phyloP scores from a whole-genome alignment of 1,284 basidiomycete genomes.

The Taiwanofungus camphoratus region DNA sequence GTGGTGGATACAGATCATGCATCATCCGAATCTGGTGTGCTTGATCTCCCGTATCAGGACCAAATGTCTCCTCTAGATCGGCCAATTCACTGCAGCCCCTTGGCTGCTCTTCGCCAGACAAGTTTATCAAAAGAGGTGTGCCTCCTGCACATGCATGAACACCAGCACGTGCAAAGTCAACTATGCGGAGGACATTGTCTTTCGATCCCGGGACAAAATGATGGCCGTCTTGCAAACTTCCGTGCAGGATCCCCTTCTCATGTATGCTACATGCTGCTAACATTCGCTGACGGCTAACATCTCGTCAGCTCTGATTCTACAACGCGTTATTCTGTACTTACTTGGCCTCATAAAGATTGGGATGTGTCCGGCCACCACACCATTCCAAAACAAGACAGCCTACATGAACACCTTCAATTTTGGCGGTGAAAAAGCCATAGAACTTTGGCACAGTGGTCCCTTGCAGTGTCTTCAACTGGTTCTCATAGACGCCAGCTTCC shows the following conservation, averaged over 20 bases:
- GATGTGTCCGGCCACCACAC: constrained; percentile 18
- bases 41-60: constrained; percentile 12
- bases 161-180: constrained; percentile 14
- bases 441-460: constrained; percentile 14
- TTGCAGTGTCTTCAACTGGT: constrained; percentile 10
- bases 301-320: neutral
- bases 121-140: constrained; percentile 8
- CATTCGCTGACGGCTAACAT: constrained; percentile 15
- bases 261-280: constrained; percentile 11
- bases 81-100: constrained; percentile 9
- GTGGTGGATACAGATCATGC: constrained; percentile 2
- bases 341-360: constrained; percentile 5
- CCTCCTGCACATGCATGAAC: constrained; percentile 12
- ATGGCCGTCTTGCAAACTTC: constrained; percentile 6
- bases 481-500: constrained; percentile 16
- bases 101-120: constrained; percentile 8
- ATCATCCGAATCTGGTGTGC: constrained; percentile 1
- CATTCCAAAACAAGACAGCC: constrained; percentile 36
- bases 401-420: constrained; percentile 9
- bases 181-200: constrained; percentile 15
- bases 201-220: constrained; percentile 12
- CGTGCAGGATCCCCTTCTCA: constrained; percentile 11
- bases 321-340: neutral
- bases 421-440: constrained; percentile 14
- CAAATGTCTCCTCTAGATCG: constrained; percentile 14